phyloP scores from a whole-genome alignment of 2,329 filamentous ascomycete genomes.

The Sordariomycetes sp. region DNA sequence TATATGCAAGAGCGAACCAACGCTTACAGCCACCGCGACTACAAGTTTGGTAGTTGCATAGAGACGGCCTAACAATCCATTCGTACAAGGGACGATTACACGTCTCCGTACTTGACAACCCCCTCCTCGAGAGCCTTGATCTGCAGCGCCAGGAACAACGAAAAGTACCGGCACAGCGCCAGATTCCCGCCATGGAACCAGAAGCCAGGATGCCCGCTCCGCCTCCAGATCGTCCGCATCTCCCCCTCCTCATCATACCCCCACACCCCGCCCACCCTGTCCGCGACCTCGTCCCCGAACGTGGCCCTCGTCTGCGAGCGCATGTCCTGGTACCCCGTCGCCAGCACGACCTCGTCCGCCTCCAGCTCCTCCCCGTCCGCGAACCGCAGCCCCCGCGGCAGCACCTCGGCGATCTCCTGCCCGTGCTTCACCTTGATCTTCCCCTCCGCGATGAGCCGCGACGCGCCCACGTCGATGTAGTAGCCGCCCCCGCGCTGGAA shows the following conservation, averaged over 20 bases:
- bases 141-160: constrained; percentile 39
- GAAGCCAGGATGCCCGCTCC: constrained; percentile 51
- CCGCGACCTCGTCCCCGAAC: constrained; percentile 50
- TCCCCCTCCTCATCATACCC: constrained; percentile 49
- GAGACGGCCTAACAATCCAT: no score
- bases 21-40: no score
- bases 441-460: constrained; percentile 49
- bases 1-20: no score
- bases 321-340: constrained; percentile 61
- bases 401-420: constrained; percentile 40
- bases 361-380: constrained; percentile 44
- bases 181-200: constrained; percentile 59
- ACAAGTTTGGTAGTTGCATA: no score
- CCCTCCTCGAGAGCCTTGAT: constrained; percentile 34
- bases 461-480: constrained; percentile 59
- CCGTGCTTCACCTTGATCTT: constrained; percentile 54
- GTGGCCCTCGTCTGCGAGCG: constrained; percentile 47
- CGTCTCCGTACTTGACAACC: constrained; percentile 20
- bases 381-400: constrained; percentile 31
- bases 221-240: constrained; percentile 45
- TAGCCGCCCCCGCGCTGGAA: constrained; percentile 57
- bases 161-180: constrained; percentile 51
- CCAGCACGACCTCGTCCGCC: constrained; percentile 53
- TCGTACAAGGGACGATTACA: neutral
- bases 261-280: constrained; percentile 49